Percentiles rank a stretch among this genome's conserved stretches.
Conservation (phyloP, 345 rosid genomes). For the Cardiospermum halicacabum region DNA sequence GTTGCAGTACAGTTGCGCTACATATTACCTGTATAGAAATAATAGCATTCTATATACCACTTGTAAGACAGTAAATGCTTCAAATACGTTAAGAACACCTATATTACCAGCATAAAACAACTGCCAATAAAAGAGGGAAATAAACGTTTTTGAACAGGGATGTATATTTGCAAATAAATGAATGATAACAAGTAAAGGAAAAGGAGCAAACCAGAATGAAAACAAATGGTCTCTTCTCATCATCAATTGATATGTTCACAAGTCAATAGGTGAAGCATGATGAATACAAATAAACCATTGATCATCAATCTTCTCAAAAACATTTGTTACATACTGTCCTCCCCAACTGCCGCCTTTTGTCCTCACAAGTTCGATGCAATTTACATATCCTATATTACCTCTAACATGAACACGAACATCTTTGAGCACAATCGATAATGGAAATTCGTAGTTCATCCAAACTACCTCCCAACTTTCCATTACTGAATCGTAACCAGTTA, state of each 20-base stretch:
- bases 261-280: conserved; percentile 86
- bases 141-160: background rate
- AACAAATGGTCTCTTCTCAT: too few species aligned
- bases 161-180: background rate
- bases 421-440: conserved; percentile 67
- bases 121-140: background rate
- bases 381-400: conserved; percentile 75
- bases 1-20: background rate
- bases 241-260: conserved; percentile 31
- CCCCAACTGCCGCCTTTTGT: conserved; percentile 96
- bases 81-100: background rate
- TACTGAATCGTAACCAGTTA: conserved; percentile 67
- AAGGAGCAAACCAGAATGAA: background rate
- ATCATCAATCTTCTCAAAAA: conserved; percentile 75
- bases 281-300: conserved; percentile 78
- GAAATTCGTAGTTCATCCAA: conserved; percentile 88
- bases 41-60: background rate
- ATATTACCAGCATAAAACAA: background rate
- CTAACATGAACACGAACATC: conserved; percentile 63
- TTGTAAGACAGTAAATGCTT: background rate
- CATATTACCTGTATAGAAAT: conserved; percentile 16
- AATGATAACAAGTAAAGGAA: background rate
- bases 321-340: conserved; percentile 82
- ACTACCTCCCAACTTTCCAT: conserved; percentile 96
- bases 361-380: conserved; percentile 76